Percentiles rank a stretch among this genome's conserved stretches.
Conservation (phyloP, 345 rosid species). For the Syzygium grande region DNA sequence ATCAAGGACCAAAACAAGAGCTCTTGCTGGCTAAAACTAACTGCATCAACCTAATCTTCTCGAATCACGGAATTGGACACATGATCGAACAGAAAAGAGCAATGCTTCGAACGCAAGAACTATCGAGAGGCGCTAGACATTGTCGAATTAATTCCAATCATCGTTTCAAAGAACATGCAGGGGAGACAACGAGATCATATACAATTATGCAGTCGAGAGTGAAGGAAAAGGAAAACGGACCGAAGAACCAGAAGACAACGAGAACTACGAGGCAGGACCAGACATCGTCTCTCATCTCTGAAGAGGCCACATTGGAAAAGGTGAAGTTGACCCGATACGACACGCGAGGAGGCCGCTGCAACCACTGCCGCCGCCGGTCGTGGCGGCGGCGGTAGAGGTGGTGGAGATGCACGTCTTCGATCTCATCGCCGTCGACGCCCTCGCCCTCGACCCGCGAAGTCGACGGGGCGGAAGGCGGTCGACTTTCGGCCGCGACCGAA, state of each 20-base stretch:
- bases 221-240: slow-evolving; percentile 15
- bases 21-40: background rate
- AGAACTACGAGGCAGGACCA: slow-evolving; percentile 34
- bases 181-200: background rate
- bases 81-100: background rate
- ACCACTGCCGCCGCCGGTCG: background rate
- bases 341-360: background rate
- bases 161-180: background rate
- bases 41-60: background rate
- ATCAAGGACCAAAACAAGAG: background rate
- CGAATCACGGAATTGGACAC: background rate
- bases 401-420: background rate
- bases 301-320: slow-evolving; percentile 3
- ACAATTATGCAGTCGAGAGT: background rate
- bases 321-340: slow-evolving; percentile 19
- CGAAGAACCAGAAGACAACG: slow-evolving; percentile 41
- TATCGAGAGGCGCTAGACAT: background rate
- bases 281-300: slow-evolving; percentile 21
- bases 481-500: background rate
- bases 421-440: slow-evolving; percentile 1
- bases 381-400: background rate
- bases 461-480: background rate
- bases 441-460: slow-evolving; percentile 12
- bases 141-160: background rate
- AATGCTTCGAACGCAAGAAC: background rate